Base-by-base conservation (phyloP, 2,329 filamentous ascomycete species). In the Sphaerulina vaccinii region DNA sequence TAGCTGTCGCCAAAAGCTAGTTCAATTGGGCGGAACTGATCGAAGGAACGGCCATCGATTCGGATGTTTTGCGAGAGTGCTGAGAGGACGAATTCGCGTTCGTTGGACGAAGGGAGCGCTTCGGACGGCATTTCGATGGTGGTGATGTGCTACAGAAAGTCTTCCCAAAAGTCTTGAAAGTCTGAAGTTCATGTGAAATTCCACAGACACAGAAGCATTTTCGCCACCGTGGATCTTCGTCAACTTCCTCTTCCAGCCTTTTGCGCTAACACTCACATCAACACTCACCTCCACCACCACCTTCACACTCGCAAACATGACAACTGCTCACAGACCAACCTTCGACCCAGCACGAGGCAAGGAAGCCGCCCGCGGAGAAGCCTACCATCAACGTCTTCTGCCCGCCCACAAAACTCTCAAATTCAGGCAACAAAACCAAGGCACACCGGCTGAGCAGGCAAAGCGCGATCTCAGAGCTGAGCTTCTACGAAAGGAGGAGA, bases 291-390 rank as follows among this genome's bases (percentile, higher is more conserved):
- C n/a, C 19, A 35, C 40, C 9, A 6, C n/a, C 21, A 32, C 22
- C 16, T 57, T 66, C 52, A 73, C 57, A n/a, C n/a, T n/a, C n/a
- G n/a, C n/a, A n/a, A n/a, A n/a, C 11, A 78, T 78, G 76, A 72
- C 70, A 32, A 74, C 72, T 73, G 83, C 83, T 52, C 83, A 85
- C 69, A 87, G 93, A 75, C 93, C 93, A 51, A 99, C 93, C 0
- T 99, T 99, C 69, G 93, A 99, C 71, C 93, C 93, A 60, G 91
- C 92, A 36, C 84, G 86, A 69, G 93, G 93, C 70, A 96, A 96
- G 79, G 93, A 99, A 73, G 90, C 91, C 65, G 86, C 90, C 54
- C 87, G 90, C 65, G 93, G 93, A 41, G 88, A 90, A 43, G 92
- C 90, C 63, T 97, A 96, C 76, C 93, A 99, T 70, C 92, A 97